Base-by-base conservation (phyloP, 1,284 basidiomycete genomes). In the Vanrija pseudolonga region DNA sequence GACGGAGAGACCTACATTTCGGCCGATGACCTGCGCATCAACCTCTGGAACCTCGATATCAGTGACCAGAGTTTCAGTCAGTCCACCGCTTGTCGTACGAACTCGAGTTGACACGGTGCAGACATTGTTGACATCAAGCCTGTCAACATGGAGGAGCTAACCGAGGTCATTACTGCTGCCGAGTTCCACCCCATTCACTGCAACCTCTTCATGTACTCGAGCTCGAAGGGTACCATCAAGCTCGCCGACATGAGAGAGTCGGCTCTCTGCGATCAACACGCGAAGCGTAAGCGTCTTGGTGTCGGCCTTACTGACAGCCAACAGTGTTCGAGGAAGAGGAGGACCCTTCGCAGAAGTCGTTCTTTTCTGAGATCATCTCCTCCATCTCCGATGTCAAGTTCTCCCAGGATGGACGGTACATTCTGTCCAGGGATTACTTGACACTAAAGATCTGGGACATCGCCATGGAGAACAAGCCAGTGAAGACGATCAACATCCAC, bases 81-180 rank as follows among this genome's bases (percentile, higher is more conserved):
- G 92, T 84, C 18, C 15, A 8, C 22, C 24, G 19, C 50, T 32
- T n/a, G 19, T 12, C 1, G n/a, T 12, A 42, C 20, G 6, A 32
- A 15, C 32, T 14, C 2, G 32, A 32, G 32, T 20, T 51, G 17
- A 41, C 40, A 44, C 22, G 32, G 22, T 20, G 20, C 69, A 98
- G 94, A 99, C 79, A 98, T 99, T 71, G 94, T 99, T 62, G 96
- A 99, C 78, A 98, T 99, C 83, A 99, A 99, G 76, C 96, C 96
- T 0, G 87, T 92, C 69, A 98, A 98, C 78, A 98, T 99, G 96
- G 96, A 99, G 73, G 96, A 99, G 76, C 82, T 99, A 51, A 98
- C 96, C 15, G 96, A 99, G 76, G 96, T 99, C 73, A 98, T 99
- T 77, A 99, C 96, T 11, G 93, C 95, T 4, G 92, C 96, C 53